Base-by-base conservation (phyloP, 2,329 filamentous ascomycete genomes). In the Arthrobotrys conoides region DNA sequence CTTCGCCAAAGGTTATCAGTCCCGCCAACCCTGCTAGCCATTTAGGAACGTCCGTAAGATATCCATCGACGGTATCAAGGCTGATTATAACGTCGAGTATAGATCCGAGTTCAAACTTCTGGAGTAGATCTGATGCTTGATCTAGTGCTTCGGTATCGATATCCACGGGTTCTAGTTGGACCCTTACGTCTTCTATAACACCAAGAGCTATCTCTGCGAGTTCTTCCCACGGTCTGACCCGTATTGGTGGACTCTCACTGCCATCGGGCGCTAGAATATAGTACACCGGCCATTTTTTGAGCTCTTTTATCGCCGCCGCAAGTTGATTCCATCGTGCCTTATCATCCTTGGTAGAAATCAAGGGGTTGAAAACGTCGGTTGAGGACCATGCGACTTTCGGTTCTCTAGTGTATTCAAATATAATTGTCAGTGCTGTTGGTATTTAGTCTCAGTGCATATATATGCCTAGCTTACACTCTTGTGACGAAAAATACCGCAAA, bases 111-210 rank as follows among this genome's bases (percentile, higher is more conserved):
- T 36, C n/a, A n/a, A 59, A 41, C 10, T 53, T 24, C 20, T 24
- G 4, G 2, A 59, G 30, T 5, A 38, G 1, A 4, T 24, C 16
- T 14, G 18, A 10, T 1, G 33, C 33, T 6, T 16, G 3, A 10
- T 59, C 55, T 5, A 38, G 33, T 1, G 30, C n/a, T 6, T 63
- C 44, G 1, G 24, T 64, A 12, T 63, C 64, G 46, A 2, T 53
- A 38, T 75, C 71, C 12, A 38, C 24, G 5, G 71, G 71, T 27
- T 68, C 71, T 4, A 75, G 55, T 22, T 44, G 30, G 9, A 41
- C 16, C 49, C 71, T 46, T n/a, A 75, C 36, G 4, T 75, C 55
- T 48, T 75, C 71, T 8, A 75, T 36, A 18, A 49, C 55, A n/a
- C 5, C 9, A 18, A 68, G 27, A 6, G 36, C 64, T 10, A 61